phyloP scores from a whole-genome alignment of 306 rosid genomes.

The Comarum palustre region DNA sequence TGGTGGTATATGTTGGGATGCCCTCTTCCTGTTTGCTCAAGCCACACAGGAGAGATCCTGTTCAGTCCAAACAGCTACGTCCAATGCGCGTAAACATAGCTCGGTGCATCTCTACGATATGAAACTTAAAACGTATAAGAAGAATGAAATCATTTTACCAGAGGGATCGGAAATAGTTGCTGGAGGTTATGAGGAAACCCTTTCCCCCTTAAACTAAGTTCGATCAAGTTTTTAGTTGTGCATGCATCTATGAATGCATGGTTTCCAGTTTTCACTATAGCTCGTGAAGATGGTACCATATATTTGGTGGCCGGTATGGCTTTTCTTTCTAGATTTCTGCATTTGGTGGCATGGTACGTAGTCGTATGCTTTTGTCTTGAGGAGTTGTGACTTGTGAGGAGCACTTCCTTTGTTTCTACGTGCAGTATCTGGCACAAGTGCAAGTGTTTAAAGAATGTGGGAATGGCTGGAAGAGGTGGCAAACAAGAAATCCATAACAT shows the following conservation, averaged over 20 bases:
- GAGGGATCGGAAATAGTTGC: neutral
- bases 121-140: neutral
- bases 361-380: too few species aligned
- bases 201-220: neutral
- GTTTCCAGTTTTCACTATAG: neutral
- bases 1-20: neutral
- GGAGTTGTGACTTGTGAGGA: too few species aligned
- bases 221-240: neutral
- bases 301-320: too few species aligned
- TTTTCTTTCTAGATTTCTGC: too few species aligned
- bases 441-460: too few species aligned
- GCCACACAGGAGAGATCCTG: neutral
- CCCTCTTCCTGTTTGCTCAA: neutral
- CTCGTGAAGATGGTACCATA: too few species aligned
- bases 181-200: neutral
- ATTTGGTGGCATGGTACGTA: too few species aligned
- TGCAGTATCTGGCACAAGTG: too few species aligned
- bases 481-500: constrained; percentile 26
- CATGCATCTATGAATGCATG: too few species aligned
- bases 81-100: neutral
- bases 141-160: neutral
- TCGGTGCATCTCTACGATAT: neutral
- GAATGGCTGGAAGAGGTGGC: neutral
- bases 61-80: too few species aligned
- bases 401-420: too few species aligned